A percentile compares a stretch with the other conserved stretches of the same genome.
Evolutionary conservation across 495 filamentous ascomycete species (phyloP).

Genomic region (Xylaria scruposa): DNA sequence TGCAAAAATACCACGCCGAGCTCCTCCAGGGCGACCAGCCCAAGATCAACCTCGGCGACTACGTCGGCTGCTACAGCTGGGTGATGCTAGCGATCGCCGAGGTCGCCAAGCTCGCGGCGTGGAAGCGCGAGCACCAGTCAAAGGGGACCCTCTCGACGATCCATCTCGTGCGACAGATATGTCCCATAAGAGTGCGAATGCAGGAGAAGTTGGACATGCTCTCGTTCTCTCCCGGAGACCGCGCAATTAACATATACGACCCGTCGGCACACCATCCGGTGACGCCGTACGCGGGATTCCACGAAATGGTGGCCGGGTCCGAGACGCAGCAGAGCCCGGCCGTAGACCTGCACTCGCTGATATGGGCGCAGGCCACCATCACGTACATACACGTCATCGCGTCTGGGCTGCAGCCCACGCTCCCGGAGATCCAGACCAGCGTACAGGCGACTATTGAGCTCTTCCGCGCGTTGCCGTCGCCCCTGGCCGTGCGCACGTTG

Average conservation of each 20-base stretch:
- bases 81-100: slow-evolving; percentile 43
- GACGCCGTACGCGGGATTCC: slow-evolving; percentile 21
- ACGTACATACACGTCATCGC: slow-evolving; percentile 41
- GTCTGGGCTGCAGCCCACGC: slow-evolving; percentile 39
- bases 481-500: slow-evolving; percentile 39
- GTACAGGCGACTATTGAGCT: slow-evolving; percentile 39
- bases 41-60: slow-evolving; percentile 42
- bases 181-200: slow-evolving; percentile 46
- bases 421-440: slow-evolving; percentile 40
- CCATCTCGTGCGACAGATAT: slow-evolving; percentile 42
- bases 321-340: slow-evolving; percentile 22
- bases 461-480: slow-evolving; percentile 32
- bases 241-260: slow-evolving; percentile 31
- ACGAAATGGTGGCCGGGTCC: slow-evolving; percentile 21
- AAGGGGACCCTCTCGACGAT: slow-evolving; percentile 42
- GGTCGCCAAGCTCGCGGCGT: slow-evolving; percentile 45
- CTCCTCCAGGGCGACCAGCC: slow-evolving; percentile 42
- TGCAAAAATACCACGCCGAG: slow-evolving; percentile 46
- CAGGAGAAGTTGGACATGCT: slow-evolving; percentile 39
- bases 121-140: slow-evolving; percentile 42
- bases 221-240: slow-evolving; percentile 34
- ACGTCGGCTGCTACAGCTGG: slow-evolving; percentile 46
- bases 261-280: slow-evolving; percentile 29
- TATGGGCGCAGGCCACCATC: slow-evolving; percentile 45
- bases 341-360: slow-evolving; percentile 31